These are phyloP conservation scores for Dactylis glomerata DNA, from an alignment of 176 grass and related monocot genomes.

Conservation along the genomic window DNA sequence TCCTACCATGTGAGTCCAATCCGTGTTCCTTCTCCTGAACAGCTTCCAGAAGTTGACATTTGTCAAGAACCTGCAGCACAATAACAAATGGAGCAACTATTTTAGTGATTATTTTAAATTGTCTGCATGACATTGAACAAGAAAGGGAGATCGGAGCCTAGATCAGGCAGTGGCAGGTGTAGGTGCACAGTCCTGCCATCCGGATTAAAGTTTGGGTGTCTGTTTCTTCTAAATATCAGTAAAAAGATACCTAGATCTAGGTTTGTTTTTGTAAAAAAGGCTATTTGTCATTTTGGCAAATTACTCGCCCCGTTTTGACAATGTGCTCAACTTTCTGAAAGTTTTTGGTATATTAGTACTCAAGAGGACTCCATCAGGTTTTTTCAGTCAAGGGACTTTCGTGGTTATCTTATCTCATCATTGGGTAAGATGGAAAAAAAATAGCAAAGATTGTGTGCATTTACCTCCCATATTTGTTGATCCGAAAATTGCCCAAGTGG, in stretches of 20 bases:
- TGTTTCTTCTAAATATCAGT: background rate
- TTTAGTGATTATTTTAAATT: constrained; percentile 6
- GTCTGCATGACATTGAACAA: background rate
- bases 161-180: background rate
- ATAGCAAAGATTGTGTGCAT: background rate
- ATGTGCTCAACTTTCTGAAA: background rate
- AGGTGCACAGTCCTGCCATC: background rate
- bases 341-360: background rate
- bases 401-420: constrained; percentile 2
- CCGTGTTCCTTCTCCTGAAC: constrained; percentile 76
- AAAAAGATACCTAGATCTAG: background rate
- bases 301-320: background rate
- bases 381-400: background rate
- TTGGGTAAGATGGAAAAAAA: background rate
- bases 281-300: background rate
- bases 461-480: constrained; percentile 91
- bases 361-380: background rate
- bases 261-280: background rate
- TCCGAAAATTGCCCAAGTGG: constrained; percentile 68
- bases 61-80: constrained; percentile 59
- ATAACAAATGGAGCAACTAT: background rate
- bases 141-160: background rate
- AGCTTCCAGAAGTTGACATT: constrained; percentile 85
- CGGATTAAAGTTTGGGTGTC: background rate
- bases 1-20: constrained; percentile 73